These are phyloP conservation scores for Wickerhamiella australiensis DNA, from an alignment of 805 yeast species.

Conservation along the genomic window DNA sequence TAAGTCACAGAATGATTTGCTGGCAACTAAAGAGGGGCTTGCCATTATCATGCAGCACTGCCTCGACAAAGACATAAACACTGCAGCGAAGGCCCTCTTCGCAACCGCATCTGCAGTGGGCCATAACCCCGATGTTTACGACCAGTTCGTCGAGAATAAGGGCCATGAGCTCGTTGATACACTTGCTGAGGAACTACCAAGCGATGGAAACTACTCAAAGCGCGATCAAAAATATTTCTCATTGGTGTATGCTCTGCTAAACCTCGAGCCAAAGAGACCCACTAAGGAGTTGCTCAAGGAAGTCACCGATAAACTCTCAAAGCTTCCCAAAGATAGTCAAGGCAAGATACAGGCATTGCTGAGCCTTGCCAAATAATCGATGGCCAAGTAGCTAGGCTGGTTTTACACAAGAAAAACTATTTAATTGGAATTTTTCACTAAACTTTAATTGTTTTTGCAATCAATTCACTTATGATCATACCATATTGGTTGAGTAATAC, in stretches of 20 bases:
- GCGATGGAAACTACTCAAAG: conserved; percentile 1
- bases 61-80: conserved; percentile 24
- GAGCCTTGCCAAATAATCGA: not conserved
- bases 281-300: not conserved
- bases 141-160: conserved; percentile 39
- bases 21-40: conserved; percentile 24
- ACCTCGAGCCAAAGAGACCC: conserved; percentile 5
- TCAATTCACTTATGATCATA: no score
- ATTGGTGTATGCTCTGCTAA: conserved; percentile 5
- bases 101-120: conserved; percentile 66
- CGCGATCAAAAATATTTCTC: not conserved
- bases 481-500: no score
- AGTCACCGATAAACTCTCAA: not conserved
- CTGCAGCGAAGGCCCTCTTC: conserved; percentile 55
- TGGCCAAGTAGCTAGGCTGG: not conserved
- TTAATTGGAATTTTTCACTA: no score
- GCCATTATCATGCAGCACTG: conserved; percentile 24
- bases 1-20: conserved; percentile 55
- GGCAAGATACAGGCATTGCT: conserved; percentile 1
- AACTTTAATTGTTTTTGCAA: no score
- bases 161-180: conserved; percentile 33
- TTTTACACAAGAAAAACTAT: not conserved
- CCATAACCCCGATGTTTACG: conserved; percentile 48
- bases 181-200: conserved; percentile 1
- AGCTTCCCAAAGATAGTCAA: not conserved